These are phyloP conservation scores for Stentor roeselii DNA, from an alignment of 73 alveolate species.

Conservation along the genomic window DNA sequence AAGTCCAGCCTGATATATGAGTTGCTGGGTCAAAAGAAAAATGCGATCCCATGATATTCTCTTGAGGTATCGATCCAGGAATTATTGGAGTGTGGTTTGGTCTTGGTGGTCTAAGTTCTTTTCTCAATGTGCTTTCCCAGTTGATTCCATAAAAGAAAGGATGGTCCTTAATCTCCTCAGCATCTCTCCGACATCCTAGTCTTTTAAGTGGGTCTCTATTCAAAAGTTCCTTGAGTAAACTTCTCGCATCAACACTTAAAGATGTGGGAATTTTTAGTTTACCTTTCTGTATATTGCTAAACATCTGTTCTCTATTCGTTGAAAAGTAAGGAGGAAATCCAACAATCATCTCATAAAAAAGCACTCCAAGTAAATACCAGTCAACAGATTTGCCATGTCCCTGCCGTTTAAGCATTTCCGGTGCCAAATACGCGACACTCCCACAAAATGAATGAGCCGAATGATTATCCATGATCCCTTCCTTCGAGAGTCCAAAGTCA, in stretches of 20 bases:
- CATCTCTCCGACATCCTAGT: conserved; percentile 64
- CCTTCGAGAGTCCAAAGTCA: conserved; percentile 96
- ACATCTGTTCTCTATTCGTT: conserved; percentile 80
- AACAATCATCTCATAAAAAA: neutral
- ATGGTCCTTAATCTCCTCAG: conserved; percentile 81
- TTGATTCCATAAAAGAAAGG: conserved; percentile 68
- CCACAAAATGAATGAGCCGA: conserved; percentile 92
- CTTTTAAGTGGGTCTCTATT: conserved; percentile 73
- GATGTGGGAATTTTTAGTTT: conserved; percentile 76
- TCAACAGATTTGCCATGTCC: conserved; percentile 88
- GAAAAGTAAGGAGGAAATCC: conserved; percentile 95
- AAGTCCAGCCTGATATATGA: no score
- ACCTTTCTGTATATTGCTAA: conserved; percentile 86
- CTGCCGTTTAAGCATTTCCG: conserved; percentile 80
- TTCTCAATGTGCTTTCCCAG: conserved; percentile 60
- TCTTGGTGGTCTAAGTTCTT: conserved; percentile 45
- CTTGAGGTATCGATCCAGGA: no score
- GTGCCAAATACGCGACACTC: conserved; percentile 87
- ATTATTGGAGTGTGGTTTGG: no score
- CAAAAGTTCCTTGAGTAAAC: conserved; percentile 56
- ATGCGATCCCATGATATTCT: no score
- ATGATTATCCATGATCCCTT: conserved; percentile 78
- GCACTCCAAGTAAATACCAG: conserved; percentile 89
- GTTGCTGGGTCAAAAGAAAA: no score
- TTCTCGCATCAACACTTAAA: conserved; percentile 71